Evolutionary conservation across 176 grass and related monocot genomes (phyloP), one percentile per base, ranked within the genome.

Genomic region (Puya raimondii): DNA sequence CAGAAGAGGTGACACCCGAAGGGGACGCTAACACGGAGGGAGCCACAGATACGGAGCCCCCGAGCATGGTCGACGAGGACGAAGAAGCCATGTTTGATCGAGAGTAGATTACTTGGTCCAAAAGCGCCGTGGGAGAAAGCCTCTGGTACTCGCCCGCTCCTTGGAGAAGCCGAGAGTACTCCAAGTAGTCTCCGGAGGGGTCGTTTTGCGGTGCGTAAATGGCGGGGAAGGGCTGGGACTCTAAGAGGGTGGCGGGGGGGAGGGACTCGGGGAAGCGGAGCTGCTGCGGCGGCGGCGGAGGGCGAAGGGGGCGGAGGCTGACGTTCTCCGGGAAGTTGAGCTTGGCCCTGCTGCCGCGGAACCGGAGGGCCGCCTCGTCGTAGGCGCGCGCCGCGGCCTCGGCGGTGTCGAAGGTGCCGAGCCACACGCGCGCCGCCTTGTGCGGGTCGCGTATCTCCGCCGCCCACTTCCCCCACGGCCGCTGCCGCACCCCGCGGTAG

Each of bases 381-480:
- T 96, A 96, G 68, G 91, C 88, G 0, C 83, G 79, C 23, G 88
- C 91, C 68, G 91, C 91, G 54, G 69, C 88, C 72, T 96, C 88
- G 53, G 91, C 91, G 33, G 81, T 86, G 69, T 80, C 80, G 72
- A 96, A 96, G 47, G 91, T 96, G 10, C 91, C 91, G 11, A 96
- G 91, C 91, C 91, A 96, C 22, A 96, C 88, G 23, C 91, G 91
- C 16, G 88, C 82, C 20, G 91, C 91, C 72, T 86, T 86, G 70
- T 84, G 82, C 10, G 91, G 91, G 64, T 96, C 87, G 0, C 91
- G 71, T 50, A 96, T 96, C 83, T 96, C 91, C 65, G 91, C 91
- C 16, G 91, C 87, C 87, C 93, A 96, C 72, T 92, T 92, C 2
- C 88, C 91, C 93, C 88, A 96, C 16, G 88, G 88, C 23, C 93